Conservation (phyloP, 495 filamentous ascomycete species). For the Penicillium soppii region DNA sequence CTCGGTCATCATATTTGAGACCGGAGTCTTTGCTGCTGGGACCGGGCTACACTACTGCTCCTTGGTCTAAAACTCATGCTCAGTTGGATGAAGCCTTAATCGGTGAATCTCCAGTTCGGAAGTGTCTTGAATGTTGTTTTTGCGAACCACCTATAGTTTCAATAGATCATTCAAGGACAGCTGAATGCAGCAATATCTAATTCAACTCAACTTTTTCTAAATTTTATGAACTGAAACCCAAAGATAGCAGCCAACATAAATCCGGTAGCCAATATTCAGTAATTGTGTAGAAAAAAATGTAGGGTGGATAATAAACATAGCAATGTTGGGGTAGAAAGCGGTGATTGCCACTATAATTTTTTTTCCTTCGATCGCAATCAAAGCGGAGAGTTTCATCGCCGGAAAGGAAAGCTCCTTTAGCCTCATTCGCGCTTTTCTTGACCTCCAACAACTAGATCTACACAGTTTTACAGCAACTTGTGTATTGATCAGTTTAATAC, state of each 20-base stretch:
- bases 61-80: too few relatives aligned
- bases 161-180: background rate
- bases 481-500: background rate
- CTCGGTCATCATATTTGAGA: too few relatives aligned
- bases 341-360: conserved; percentile 30
- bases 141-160: background rate
- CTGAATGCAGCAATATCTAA: background rate
- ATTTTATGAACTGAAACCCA: background rate
- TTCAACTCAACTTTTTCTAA: background rate
- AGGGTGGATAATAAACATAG: too few relatives aligned
- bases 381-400: conserved; percentile 32
- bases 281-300: background rate
- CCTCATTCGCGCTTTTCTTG: conserved; percentile 29
- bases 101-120: too few relatives aligned
- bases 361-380: conserved; percentile 20
- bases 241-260: background rate
- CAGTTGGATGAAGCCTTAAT: background rate
- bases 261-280: background rate
- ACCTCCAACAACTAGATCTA: conserved; percentile 11
- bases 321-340: conserved; percentile 17
- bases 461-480: conserved; percentile 13
- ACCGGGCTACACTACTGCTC: too few relatives aligned
- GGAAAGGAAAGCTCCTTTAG: conserved; percentile 37
- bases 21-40: too few relatives aligned
- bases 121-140: too few relatives aligned